Conservation (phyloP, 169 alveolate species). For the Eimeria sp. region DNA sequence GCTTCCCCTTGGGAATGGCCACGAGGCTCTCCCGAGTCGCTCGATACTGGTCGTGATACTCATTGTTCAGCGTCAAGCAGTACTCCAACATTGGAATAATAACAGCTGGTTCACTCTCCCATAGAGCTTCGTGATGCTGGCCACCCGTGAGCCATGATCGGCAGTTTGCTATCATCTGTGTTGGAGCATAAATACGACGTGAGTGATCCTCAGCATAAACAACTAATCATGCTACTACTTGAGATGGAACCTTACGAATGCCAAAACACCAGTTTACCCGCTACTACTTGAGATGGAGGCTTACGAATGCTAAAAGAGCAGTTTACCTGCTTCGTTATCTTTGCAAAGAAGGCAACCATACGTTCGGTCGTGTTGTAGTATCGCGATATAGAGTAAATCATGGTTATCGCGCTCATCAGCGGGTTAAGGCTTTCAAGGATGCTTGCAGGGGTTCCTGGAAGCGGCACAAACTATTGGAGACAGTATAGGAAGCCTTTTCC, state of each 20-base stretch:
- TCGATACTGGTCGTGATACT: conserved; percentile 95
- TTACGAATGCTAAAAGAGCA: not conserved
- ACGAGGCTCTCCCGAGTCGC: conserved; percentile 94
- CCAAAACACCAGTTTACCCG: conserved; percentile 84
- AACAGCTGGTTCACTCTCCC: conserved; percentile 96
- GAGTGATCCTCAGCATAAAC: not conserved
- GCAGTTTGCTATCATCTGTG: conserved; percentile 63
- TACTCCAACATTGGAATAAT: conserved; percentile 94
- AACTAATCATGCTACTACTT: not conserved
- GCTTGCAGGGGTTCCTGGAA: conserved; percentile 92
- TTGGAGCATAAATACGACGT: not conserved
- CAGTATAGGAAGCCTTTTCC: not conserved
- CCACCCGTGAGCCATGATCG: conserved; percentile 83
- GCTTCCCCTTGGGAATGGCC: conserved; percentile 96
- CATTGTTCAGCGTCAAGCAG: conserved; percentile 96
- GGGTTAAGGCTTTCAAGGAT: conserved; percentile 97
- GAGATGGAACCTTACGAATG: not conserved
- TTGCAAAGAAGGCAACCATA: conserved; percentile 97
- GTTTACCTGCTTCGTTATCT: conserved; percentile 96
- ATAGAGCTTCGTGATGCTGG: conserved; percentile 89
- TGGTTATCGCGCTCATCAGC: conserved; percentile 96
- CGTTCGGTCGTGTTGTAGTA: conserved; percentile 98
- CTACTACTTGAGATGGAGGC: conserved; percentile 69
- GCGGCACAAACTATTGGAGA: not conserved
- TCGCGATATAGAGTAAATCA: conserved; percentile 98